These are phyloP conservation scores for Candida palmyrensis DNA, from an alignment of 805 yeast species.

Conservation along the genomic window DNA sequence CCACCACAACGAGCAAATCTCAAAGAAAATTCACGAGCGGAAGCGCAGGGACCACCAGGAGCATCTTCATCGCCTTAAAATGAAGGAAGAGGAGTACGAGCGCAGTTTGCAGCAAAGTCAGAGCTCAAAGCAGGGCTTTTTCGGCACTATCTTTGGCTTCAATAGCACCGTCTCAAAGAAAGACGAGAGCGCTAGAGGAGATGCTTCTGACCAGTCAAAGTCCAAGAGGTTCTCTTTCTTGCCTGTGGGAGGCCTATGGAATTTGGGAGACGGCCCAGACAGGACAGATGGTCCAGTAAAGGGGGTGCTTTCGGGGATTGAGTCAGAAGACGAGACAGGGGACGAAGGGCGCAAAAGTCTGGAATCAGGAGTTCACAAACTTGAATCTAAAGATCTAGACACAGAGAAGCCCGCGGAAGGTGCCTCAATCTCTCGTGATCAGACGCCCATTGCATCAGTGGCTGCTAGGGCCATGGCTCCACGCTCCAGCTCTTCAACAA, in stretches of 20 bases:
- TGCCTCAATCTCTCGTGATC: too few relatives aligned
- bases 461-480: too few relatives aligned
- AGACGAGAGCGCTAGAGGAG: too few relatives aligned
- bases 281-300: too few relatives aligned
- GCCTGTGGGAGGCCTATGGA: neutral
- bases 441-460: too few relatives aligned
- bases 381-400: too few relatives aligned
- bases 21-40: constrained; percentile 32
- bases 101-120: constrained; percentile 4
- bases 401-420: too few relatives aligned
- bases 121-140: constrained; percentile 4
- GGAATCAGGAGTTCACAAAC: neutral
- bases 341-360: neutral
- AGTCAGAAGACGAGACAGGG: too few relatives aligned
- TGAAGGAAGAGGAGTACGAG: constrained; percentile 37
- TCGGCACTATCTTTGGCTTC: constrained; percentile 4
- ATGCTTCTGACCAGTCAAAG: too few relatives aligned
- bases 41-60: constrained; percentile 35
- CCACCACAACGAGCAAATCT: constrained; percentile 34
- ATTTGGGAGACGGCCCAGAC: too few relatives aligned
- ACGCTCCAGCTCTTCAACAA: too few relatives aligned
- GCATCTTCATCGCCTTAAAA: constrained; percentile 26
- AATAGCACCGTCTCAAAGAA: neutral
- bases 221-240: constrained; percentile 3
- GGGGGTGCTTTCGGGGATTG: too few relatives aligned